Percentiles rank a stretch among this genome's conserved stretches.
Evolutionary conservation across 1,139 yeast species (phyloP).

Genomic region (Yamadazyma blattariae): DNA sequence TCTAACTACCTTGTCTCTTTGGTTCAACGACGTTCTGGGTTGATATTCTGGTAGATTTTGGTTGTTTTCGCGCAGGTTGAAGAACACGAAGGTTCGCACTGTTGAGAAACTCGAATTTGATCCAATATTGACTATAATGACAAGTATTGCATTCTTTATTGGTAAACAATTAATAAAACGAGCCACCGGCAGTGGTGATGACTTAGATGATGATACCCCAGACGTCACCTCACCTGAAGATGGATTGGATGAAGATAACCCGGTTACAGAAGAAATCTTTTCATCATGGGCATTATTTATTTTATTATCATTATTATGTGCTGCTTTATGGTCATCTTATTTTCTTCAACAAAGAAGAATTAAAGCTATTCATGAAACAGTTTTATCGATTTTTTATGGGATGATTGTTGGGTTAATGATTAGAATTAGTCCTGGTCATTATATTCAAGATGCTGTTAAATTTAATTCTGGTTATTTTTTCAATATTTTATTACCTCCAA

Average conservation of each 20-base stretch:
- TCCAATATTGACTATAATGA: too few species aligned
- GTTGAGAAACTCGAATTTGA: too few species aligned
- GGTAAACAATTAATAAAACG: slow-evolving; percentile 28
- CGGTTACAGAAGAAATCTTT: slow-evolving; percentile 93
- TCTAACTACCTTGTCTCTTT: too few species aligned
- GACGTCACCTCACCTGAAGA: slow-evolving; percentile 55
- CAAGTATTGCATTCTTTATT: slow-evolving; percentile 25
- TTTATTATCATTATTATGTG: slow-evolving; percentile 70
- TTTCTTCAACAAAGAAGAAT: slow-evolving; percentile 88
- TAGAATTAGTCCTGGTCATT: slow-evolving; percentile 90
- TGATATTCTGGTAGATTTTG: too few species aligned
- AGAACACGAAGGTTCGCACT: too few species aligned
- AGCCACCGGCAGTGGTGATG: slow-evolving; percentile 20
- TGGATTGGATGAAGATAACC: slow-evolving; percentile 68
- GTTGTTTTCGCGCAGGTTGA: too few species aligned
- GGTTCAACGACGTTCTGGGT: too few species aligned
- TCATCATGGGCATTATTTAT: slow-evolving; percentile 97
- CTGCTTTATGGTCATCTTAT: slow-evolving; percentile 94
- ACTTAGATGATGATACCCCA: slow-evolving; percentile 43
- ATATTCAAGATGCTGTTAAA: slow-evolving; percentile 94
- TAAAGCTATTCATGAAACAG: slow-evolving; percentile 96
- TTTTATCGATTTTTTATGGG: slow-evolving; percentile 91
- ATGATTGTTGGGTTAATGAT: slow-evolving; percentile 93
- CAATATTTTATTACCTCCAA: slow-evolving; percentile 92
- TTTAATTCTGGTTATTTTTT: slow-evolving; percentile 94